Evolutionary conservation across 2,329 filamentous ascomycete species (phyloP).

Genomic region (Ciborinia camelliae): DNA sequence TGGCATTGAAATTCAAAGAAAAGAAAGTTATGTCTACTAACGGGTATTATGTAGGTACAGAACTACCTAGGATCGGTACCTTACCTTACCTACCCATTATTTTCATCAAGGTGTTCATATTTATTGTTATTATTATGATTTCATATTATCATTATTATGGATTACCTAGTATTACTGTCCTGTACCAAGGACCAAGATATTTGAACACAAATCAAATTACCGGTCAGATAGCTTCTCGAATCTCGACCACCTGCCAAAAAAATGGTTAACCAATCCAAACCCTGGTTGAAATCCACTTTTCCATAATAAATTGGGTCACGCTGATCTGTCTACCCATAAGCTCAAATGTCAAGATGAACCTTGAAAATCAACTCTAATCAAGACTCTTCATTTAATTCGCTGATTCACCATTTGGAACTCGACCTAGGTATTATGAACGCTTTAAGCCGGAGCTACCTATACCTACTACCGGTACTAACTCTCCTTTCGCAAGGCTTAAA

Average conservation of each 20-base stretch:
- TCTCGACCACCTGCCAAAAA: constrained; percentile 3
- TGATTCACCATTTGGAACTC: neutral
- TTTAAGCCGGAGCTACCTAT: no score
- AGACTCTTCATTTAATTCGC: neutral
- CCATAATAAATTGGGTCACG: neutral
- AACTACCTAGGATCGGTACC: no score
- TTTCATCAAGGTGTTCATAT: no score
- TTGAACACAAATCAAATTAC: constrained; percentile 13
- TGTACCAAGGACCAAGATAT: no score
- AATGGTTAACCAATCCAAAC: neutral
- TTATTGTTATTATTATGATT: neutral
- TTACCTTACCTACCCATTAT: no score
- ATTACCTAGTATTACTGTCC: no score
- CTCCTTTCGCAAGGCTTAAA: constrained; percentile 8
- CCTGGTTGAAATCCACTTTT: neutral
- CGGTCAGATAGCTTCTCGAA: constrained; percentile 4
- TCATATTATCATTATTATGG: no score
- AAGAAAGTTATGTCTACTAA: no score
- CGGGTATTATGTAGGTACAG: no score
- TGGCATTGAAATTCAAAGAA: no score
- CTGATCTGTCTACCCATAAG: neutral
- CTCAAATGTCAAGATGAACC: neutral
- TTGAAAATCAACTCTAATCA: no score
- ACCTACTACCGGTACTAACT: neutral
- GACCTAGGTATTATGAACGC: neutral